These are phyloP conservation scores for Eimeria sp. DNA, from an alignment of 169 alveolate genomes.

Conservation along the genomic window DNA sequence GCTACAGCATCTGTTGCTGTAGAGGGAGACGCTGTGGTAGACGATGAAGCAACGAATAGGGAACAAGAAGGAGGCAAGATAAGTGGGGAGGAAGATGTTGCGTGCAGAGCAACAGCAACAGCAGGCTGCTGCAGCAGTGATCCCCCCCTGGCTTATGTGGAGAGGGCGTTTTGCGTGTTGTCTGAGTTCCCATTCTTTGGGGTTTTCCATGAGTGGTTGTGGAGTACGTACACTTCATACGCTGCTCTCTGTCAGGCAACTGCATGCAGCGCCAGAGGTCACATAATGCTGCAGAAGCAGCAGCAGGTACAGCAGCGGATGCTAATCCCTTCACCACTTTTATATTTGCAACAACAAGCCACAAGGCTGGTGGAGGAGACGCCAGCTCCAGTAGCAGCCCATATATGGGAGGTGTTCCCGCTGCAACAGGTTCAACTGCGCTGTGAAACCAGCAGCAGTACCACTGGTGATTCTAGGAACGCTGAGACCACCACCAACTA, in stretches of 20 bases:
- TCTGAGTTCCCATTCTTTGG: constrained; percentile 49
- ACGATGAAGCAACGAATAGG: background rate
- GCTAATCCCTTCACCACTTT: constrained; percentile 32
- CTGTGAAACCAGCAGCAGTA: constrained; percentile 1
- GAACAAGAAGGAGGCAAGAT: background rate
- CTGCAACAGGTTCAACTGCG: constrained; percentile 7
- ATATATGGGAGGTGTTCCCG: constrained; percentile 51
- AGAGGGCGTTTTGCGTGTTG: constrained; percentile 57
- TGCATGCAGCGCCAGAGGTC: constrained; percentile 36
- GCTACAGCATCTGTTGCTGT: background rate
- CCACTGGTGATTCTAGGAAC: background rate
- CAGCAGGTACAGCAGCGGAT: constrained; percentile 20
- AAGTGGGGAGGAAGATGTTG: background rate
- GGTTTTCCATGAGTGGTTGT: constrained; percentile 47
- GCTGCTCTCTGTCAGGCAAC: constrained; percentile 56
- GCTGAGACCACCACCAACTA: background rate
- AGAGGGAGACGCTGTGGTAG: constrained; percentile 18
- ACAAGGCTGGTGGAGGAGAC: constrained; percentile 54
- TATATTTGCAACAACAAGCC: constrained; percentile 58
- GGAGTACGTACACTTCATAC: constrained; percentile 56
- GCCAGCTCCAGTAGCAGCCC: constrained; percentile 64
- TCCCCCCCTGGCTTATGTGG: constrained; percentile 55
- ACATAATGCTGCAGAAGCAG: constrained; percentile 53
- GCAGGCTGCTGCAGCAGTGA: background rate
- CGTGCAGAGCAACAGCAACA: background rate